Percentiles rank a stretch among this genome's conserved stretches.
phyloP scores from a whole-genome alignment of 164 flowering plant species.

The Magnolia kwangsiensis region DNA sequence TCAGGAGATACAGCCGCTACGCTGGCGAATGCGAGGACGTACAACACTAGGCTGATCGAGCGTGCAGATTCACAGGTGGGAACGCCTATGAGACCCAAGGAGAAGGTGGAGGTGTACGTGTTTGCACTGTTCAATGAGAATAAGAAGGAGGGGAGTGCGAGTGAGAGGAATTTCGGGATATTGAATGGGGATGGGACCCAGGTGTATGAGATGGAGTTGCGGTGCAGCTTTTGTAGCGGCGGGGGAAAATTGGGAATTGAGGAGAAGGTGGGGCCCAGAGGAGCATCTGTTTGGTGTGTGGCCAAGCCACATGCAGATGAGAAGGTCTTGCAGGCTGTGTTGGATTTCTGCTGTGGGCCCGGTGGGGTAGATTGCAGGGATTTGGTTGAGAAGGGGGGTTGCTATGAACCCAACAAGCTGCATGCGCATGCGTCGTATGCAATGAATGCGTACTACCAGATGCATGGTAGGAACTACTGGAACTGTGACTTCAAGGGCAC shows the following conservation, averaged over 20 bases:
- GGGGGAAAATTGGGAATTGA: slow-evolving; percentile 33
- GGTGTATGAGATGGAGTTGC: slow-evolving; percentile 57
- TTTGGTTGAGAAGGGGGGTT: slow-evolving; percentile 38
- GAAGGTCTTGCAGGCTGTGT: slow-evolving; percentile 48
- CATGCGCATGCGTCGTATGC: slow-evolving; percentile 70
- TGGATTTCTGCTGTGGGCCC: slow-evolving; percentile 64
- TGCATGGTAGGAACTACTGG: slow-evolving; percentile 75
- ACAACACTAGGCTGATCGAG: slow-evolving; percentile 46
- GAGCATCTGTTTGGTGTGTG: slow-evolving; percentile 69
- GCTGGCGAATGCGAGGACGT: slow-evolving; percentile 48
- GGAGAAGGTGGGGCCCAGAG: slow-evolving; percentile 23
- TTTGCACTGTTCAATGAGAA: slow-evolving; percentile 75
- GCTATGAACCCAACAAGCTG: slow-evolving; percentile 50
- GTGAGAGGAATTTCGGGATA: slow-evolving; percentile 67
- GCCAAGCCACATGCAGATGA: slow-evolving; percentile 63
- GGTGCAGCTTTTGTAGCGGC: slow-evolving; percentile 46
- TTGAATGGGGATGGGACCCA: slow-evolving; percentile 54
- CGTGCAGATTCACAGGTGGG: slow-evolving; percentile 42
- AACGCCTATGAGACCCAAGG: slow-evolving; percentile 57
- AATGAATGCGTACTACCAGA: slow-evolving; percentile 69
- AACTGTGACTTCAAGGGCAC: slow-evolving; percentile 69
- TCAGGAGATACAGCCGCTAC: slow-evolving; percentile 43
- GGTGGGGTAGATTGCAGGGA: slow-evolving; percentile 70
- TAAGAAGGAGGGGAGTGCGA: slow-evolving; percentile 40
- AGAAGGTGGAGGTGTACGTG: slow-evolving; percentile 40